Base-by-base conservation (phyloP, 257 asterid species). In the Petunia axillaris region DNA sequence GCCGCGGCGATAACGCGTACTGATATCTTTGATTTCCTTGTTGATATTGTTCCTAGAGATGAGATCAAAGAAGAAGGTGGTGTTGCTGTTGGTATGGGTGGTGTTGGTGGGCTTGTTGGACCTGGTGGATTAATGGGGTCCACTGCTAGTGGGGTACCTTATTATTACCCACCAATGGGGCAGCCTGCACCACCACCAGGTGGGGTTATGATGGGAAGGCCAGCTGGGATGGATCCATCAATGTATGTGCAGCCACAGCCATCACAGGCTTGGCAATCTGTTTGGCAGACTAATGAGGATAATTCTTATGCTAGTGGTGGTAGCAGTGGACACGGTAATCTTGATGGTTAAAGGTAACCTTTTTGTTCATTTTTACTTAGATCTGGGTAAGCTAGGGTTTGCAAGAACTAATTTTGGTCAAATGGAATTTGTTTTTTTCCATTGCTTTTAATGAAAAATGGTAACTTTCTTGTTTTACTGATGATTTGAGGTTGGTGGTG, bases 1-100 rank as follows among this genome's bases (percentile, higher is more conserved):
- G 97, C 97, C 1, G 98, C 97, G 7, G 98, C 97, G 15, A 94
- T 94, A 57, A 92, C 95, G n/a, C 87, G 98, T 8, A 94, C 98
- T 2, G 97, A 92, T 64, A 94, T 94, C 48, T 94, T 94, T 46
- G 98, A 94, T 83, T 94, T 94, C 65, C 87, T 92, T 44, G 98
- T 92, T 25, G 98, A 94, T 82, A 91, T 94, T 84, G 98, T 92
- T 38, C 97, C 98, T 0, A 84, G 95, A 83, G 98, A 94, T 37
- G 98, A 92, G 89, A 91, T 91, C 85, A 94, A 86, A 88, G 97
- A 94, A 8, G 98, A 92, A 81, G 89, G 85, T 16, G 89, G 84
- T 3, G 85, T 88, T 5, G 65, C 85, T 15, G 90, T 88, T 25
- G 25, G 25, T 25, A 25, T 25, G 25, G 25, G 25, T 25, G 25